A percentile compares a stretch with the other conserved stretches of the same genome.
Evolutionary conservation across 2,329 filamentous ascomycete species (phyloP).

Genomic region (Verticillium tricorpus): DNA sequence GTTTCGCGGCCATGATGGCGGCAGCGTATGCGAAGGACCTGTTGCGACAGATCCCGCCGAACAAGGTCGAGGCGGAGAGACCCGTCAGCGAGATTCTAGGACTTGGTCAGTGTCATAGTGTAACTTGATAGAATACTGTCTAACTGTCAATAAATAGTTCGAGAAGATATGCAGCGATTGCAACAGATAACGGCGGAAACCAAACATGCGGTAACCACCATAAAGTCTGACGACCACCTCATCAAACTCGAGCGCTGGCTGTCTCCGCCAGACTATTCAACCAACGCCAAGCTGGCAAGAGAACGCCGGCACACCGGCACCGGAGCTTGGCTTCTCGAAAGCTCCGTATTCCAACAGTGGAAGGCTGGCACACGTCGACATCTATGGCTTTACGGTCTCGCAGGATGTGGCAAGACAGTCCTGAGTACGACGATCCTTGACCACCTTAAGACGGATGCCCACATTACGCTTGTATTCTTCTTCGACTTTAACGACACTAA

Average conservation of each 20-base stretch:
- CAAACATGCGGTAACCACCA: not conserved
- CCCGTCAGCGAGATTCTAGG: not conserved
- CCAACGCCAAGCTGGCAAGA: conserved; percentile 8
- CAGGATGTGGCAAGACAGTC: conserved; percentile 16
- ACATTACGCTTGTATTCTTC: conserved; percentile 11
- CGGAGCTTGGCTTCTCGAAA: conserved; percentile 11
- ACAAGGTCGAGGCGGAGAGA: conserved; percentile 10
- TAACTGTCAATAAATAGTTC: not conserved
- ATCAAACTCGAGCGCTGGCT: conserved; percentile 12
- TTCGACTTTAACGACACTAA: conserved; percentile 16
- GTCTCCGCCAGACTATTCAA: conserved; percentile 5
- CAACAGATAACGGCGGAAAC: not conserved
- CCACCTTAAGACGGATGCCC: not conserved
- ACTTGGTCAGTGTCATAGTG: not conserved
- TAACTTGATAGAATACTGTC: not conserved
- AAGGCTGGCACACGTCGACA: conserved; percentile 8
- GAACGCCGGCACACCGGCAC: conserved; percentile 6
- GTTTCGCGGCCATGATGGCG: conserved; percentile 22
- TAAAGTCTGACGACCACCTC: not conserved
- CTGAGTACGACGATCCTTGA: conserved; percentile 6
- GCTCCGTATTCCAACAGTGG: conserved; percentile 10
- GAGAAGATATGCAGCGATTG: not conserved
- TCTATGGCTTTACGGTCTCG: conserved; percentile 14
- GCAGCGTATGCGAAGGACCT: conserved; percentile 23
- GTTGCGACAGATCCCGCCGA: conserved; percentile 3